A percentile compares a stretch with the other conserved stretches of the same genome.
Evolutionary conservation across 129 eudicot species (phyloP).

Genomic region (Glebionis coronaria): DNA sequence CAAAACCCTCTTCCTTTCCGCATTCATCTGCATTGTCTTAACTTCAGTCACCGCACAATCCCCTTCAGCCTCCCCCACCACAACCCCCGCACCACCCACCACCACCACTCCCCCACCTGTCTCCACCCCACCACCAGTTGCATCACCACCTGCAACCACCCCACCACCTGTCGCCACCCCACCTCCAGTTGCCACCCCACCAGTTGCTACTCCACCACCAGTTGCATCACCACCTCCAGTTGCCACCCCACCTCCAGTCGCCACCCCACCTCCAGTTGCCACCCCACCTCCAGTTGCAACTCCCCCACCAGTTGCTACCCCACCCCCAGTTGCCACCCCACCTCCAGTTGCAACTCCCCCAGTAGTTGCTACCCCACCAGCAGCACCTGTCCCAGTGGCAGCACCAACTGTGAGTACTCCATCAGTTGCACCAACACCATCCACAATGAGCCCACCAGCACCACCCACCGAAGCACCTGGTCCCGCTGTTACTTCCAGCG

Average conservation of each 20-base stretch:
- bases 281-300: slow-evolving; percentile 15
- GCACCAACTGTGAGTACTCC: slow-evolving; percentile 42
- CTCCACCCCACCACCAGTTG: slow-evolving; percentile 24
- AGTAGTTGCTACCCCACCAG: slow-evolving; percentile 24
- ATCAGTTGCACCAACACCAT: slow-evolving; percentile 40
- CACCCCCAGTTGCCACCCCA: slow-evolving; percentile 26
- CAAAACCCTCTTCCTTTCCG: slow-evolving; percentile 21
- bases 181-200: slow-evolving; percentile 25
- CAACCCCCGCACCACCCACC: slow-evolving; percentile 41
- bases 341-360: slow-evolving; percentile 27
- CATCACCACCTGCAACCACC: slow-evolving; percentile 26
- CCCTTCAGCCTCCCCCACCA: slow-evolving; percentile 54
- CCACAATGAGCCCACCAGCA: slow-evolving; percentile 42
- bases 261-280: slow-evolving; percentile 26
- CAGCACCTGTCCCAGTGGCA: slow-evolving; percentile 17
- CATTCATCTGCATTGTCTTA: slow-evolving; percentile 57
- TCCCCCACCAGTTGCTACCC: slow-evolving; percentile 30
- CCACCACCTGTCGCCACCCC: slow-evolving; percentile 32
- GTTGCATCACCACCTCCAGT: slow-evolving; percentile 25
- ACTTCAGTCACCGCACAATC: slow-evolving; percentile 56
- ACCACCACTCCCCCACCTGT: slow-evolving; percentile 38
- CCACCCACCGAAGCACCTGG: slow-evolving; percentile 54
- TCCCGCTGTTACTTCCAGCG: slow-evolving; percentile 24
- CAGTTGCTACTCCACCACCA: too few relatives aligned
- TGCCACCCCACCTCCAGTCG: slow-evolving; percentile 29